Base-by-base conservation (phyloP, 1,139 yeast species). In the Yamadazyma spencermartinsiae region DNA sequence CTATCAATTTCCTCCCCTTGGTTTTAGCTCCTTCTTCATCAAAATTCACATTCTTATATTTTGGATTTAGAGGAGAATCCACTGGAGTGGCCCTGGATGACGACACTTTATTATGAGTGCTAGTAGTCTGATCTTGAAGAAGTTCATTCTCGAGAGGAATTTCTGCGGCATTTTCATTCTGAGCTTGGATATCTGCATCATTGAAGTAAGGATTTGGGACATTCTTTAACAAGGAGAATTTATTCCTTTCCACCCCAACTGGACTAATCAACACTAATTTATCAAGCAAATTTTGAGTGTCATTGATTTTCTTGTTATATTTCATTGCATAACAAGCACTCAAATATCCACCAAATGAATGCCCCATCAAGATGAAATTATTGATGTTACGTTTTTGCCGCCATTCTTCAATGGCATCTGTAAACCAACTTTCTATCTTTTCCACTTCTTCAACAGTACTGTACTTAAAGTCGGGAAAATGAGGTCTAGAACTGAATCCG, bases 261-360 rank as follows among this genome's bases (percentile, higher is more conserved):
- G 77, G 77, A 50, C 76, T 69, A 21, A 72, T 52, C 34, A 72
- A 58, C 4, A 72, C 63, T 50, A 72, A 51, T 45, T 71, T 71
- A 33, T 65, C 67, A 14, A 71, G 57, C 45, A 69, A 46, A 33
- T 54, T 57, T 10, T 46, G 43, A 2, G 65, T 60, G 38, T 65
- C 63, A 15, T 56, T 46, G 27, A 63, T 40, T 18, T 52, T 46
- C 31, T 56, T 59, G 49, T 71, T 68, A 56, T 87, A 83, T 49
- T 81, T 82, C 51, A 82, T 51, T 6, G 92, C 82, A 58, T 92
- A 92, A 9, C 86, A 80, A 44, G 85, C 76, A 17, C 94, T 82
- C 42, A 92, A 63, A 53, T 89, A 89, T 0, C 96, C 98, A 14
- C 98, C 98, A 52, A 89, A 79, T 0, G 98, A 89, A 61, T 92